phyloP scores from a whole-genome alignment of 192 early-diverging fungal species.

The Funneliformis geosporum region DNA sequence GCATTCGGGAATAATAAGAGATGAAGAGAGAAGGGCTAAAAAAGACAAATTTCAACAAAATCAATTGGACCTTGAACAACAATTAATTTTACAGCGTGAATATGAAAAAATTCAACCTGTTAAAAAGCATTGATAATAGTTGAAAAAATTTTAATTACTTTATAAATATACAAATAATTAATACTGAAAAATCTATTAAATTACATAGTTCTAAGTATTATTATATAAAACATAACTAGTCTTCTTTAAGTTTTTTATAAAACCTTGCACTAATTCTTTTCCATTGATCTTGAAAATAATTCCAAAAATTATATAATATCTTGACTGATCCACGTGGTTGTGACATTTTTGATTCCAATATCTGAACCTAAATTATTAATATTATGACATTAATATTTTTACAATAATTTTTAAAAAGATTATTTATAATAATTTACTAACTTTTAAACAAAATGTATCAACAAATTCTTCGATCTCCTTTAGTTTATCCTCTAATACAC shows the following conservation, averaged over 20 bases:
- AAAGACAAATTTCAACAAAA: neutral
- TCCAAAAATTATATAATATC: constrained; percentile 41
- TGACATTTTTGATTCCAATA: constrained; percentile 44
- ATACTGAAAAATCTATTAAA: neutral
- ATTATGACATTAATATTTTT: neutral
- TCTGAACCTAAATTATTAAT: constrained; percentile 27
- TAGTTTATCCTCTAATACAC: constrained; percentile 45
- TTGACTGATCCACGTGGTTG: constrained; percentile 40
- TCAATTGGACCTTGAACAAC: neutral
- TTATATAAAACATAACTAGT: neutral
- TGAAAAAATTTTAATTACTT: neutral
- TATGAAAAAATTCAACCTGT: constrained; percentile 17
- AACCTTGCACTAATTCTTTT: constrained; percentile 15
- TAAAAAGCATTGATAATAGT: neutral
- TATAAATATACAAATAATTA: too few relatives aligned
- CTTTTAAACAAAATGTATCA: constrained; percentile 41
- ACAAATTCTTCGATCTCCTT: constrained; percentile 50
- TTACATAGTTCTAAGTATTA: neutral
- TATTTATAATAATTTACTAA: constrained; percentile 22
- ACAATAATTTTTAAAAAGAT: neutral
- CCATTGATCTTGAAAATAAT: constrained; percentile 50
- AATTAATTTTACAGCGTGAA: neutral
- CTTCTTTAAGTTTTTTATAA: neutral
- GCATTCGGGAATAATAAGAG: neutral
- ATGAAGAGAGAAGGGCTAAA: neutral